Base-by-base conservation (phyloP, 257 asterid species). In the Scutellaria baicalensis region DNA sequence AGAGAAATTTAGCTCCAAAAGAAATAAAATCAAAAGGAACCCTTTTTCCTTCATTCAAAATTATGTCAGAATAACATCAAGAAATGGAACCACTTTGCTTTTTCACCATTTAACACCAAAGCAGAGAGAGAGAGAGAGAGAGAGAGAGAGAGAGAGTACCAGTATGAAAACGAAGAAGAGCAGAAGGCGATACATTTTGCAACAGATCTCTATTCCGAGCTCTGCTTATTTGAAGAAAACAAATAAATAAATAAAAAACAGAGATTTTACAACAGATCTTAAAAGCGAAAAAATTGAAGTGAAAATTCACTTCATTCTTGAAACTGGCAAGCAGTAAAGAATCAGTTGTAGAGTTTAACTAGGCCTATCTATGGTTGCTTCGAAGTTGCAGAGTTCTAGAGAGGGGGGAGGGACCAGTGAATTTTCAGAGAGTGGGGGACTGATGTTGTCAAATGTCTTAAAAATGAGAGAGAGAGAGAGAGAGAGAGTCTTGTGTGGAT, bases 121-220 rank as follows among this genome's bases (percentile, higher is more conserved):
- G 33, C 4, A 0, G 27, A 5, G 33, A 2, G 33, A 27, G 33
- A 27, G 33, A 27, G 3, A 12, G 39, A 63, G 31, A 47, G 59
- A 12, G 23, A 49, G 38, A 38, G 56, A 44, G 47, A 62, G 48
- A 43, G 70, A 33, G 59, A 12, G 45, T 72, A 82, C 86, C 81
- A 66, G 61, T 44, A 78, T 6, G 68, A 45, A 48, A 59, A 75
- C 5, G 75, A 60, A 31, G 76, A 51, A 70, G 71, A 78, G 73
- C 59, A 70, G 69, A 56, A 55, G 59, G 55, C 81, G 81, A 75
- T 69, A 59, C 86, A 82, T 78, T 27, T 59, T 40, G 39, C 31
- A 54, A 74, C 72, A 59, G 83, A 78, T 81, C 77, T 72, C 64
- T 81, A 5, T 45, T 16, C 35, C 6, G 63, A 61, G 47, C 79